Base-by-base conservation (phyloP, 2,329 filamentous ascomycete genomes). In the Exophiala viscosa region DNA sequence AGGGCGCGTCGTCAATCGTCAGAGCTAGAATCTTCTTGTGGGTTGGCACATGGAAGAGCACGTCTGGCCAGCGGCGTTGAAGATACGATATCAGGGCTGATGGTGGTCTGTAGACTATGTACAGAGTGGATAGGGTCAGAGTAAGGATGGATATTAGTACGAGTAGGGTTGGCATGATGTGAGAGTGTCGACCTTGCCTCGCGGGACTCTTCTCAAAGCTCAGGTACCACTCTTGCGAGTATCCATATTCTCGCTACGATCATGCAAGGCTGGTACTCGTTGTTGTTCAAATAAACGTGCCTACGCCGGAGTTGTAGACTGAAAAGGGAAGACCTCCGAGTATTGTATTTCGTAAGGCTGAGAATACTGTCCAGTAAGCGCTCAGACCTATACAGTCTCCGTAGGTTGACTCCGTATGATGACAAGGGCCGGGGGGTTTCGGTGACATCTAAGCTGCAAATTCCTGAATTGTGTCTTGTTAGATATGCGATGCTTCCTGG, bases 1-100 rank as follows among this genome's bases (percentile, higher is more conserved):
- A 91, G 0, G 90, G 90, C 23, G 84, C 87, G 70, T 96, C 90
- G 73, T 96, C 90, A 64, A 96, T 86, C 1, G 89, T 95, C 35
- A 96, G 76, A 0, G 88, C 90, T 14, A 96, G 77, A 20, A 92
- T 71, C 64, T 85, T 88, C 43, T 80, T 72, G 7, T 71, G 62
- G 1, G 79, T 77, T 0, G 74, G 68, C 23, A 87, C 78, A 60
- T 88, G 84, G 77, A 87, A 95, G 11, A 95, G 76, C 3, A 95
- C 86, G 62, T 90, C 84, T 1, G 88, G 88, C 79, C 87, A 91
- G 57, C 80, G 82, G 60, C 73, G 73, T 63, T 85, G 80, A 54
- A 95, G 81, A 73, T 86, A 86, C 52, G 75, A 72, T 66, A 95
- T 86, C 33, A 95, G 70, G 41, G 79, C 69, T n/a, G 69, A 70